A percentile compares a stretch with the other conserved stretches of the same genome.
phyloP scores from a whole-genome alignment of 345 rosid species.

The Melaleuca quinquenervia region DNA sequence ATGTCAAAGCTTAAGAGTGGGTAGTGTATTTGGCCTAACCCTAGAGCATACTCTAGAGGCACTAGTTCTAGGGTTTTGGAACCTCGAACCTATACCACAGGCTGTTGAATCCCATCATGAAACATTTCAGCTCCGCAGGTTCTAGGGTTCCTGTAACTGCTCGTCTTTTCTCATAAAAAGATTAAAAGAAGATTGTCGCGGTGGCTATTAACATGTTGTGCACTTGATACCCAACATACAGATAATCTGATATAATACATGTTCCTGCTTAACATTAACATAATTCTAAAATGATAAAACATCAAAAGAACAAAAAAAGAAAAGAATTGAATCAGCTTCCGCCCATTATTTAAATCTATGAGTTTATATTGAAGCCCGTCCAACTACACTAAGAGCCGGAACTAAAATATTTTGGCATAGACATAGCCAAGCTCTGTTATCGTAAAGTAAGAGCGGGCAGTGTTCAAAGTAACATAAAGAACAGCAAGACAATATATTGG shows the following conservation, averaged over 20 bases:
- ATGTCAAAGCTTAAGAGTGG: neutral
- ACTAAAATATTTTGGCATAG: neutral
- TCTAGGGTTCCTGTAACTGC: neutral
- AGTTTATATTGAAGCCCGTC: neutral
- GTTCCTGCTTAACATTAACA: neutral
- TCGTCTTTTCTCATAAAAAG: neutral
- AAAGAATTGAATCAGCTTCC: neutral
- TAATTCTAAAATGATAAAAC: neutral
- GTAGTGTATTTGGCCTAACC: neutral
- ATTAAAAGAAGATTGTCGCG: neutral
- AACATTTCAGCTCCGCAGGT: neutral
- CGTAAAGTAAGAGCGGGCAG: no score
- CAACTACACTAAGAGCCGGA: neutral
- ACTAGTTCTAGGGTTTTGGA: neutral
- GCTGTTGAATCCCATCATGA: neutral
- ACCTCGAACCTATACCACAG: neutral
- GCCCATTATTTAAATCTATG: neutral
- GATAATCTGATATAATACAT: neutral
- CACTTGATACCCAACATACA: neutral
- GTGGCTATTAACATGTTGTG: neutral
- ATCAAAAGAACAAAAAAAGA: neutral
- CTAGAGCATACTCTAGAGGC: neutral
- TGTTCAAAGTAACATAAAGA: no score
- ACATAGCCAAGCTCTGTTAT: neutral
- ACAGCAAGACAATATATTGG: no score